Evolutionary conservation across 805 yeast genomes (phyloP), one percentile per base, ranked within the genome.

Genomic region (Zygosaccharomyces gambellarensis): DNA sequence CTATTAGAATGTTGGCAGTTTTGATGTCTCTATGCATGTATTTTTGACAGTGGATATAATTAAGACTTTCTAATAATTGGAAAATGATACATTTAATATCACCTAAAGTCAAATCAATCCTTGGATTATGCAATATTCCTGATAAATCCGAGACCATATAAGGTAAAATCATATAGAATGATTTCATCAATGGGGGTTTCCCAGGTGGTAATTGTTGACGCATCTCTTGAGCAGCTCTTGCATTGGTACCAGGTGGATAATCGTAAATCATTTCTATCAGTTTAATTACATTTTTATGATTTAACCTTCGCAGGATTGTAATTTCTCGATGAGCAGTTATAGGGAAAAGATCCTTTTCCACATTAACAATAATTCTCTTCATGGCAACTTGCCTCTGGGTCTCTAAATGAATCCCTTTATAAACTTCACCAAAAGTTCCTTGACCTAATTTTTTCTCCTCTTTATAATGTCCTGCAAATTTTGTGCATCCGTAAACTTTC

Each of bases 261-360:
- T 81, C 83, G 45, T 82, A 81, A 0, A 90, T 77, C 83, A 92
- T 83, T 55, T 90, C 97, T 9, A 85, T 63, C 38, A 94, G 73
- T 53, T 83, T 88, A 22, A 94, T 74, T 14, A 92, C 78, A 64
- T 94, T 88, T 25, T 71, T 68, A 64, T 92, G 88, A 46, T 75
- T 65, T 45, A 94, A 71, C 43, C 75, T 74, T 67, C 87, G 88
- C 67, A 94, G 73, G 21, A 90, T 87, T 14, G 84, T 79, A 50
- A 92, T 90, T 63, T 94, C 99, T 53, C 99, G 77, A 68, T 90
- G 80, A 1, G 98, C 97, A 0, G 99, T 94, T 25, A 94, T 83
- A 1, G 99, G 98, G 63, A 92, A 90, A 31, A 87, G 85, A 46
- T 73, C 73, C 31, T 63, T 61, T 36, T 67, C 67, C 11, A 69